These are phyloP conservation scores for Secale cereale DNA, from an alignment of 176 grass and related monocot species.

Conservation along the genomic window DNA sequence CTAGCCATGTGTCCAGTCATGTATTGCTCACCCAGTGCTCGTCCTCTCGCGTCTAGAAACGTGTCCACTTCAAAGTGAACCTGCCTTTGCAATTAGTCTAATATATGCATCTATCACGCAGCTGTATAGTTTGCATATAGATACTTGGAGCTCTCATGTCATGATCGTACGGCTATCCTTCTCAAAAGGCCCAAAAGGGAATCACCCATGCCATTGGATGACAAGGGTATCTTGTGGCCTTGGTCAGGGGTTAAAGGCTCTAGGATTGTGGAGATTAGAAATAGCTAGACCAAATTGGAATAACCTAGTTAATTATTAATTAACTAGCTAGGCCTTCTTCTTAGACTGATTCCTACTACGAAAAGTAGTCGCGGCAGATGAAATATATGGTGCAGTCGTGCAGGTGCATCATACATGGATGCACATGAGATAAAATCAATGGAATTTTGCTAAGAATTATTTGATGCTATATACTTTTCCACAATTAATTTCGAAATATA, in stretches of 20 bases:
- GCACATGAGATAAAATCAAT: not conserved
- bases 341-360: not conserved
- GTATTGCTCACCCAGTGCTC: conserved; percentile 2
- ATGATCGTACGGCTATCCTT: conserved; percentile 5
- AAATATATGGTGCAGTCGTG: not conserved
- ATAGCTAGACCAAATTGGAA: not conserved
- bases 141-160: conserved; percentile 14
- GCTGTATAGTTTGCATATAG: not conserved
- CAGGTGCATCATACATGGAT: not conserved
- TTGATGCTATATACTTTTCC: not conserved
- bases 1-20: not conserved
- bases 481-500: not conserved
- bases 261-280: not conserved
- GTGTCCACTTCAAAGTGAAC: conserved; percentile 30
- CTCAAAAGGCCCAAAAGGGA: conserved; percentile 49
- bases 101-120: not conserved
- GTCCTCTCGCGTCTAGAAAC: conserved; percentile 38
- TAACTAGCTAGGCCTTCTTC: conserved; percentile 11
- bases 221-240: conserved; percentile 22
- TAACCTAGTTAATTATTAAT: not conserved
- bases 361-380: conserved; percentile 9
- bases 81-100: not conserved
- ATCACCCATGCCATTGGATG: conserved; percentile 23
- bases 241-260: conserved; percentile 26
- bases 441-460: not conserved